Evolutionary conservation across 805 yeast genomes (phyloP).

Genomic region (Cyberlindnera lachancei): DNA sequence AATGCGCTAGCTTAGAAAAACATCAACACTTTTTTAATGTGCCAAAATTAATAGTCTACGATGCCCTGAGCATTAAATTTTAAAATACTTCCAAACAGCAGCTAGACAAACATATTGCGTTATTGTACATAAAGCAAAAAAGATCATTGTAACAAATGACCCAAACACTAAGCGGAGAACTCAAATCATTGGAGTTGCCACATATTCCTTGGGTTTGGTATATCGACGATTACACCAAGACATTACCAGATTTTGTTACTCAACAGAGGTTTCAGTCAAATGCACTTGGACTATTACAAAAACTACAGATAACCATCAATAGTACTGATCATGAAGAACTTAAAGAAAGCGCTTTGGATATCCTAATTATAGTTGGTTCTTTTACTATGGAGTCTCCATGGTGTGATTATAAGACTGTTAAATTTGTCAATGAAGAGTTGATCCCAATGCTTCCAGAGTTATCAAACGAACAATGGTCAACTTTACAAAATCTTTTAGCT

Average conservation of each 20-base stretch:
- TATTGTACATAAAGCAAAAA: too few species aligned
- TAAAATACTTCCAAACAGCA: too few species aligned
- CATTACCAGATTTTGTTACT: constrained; percentile 4
- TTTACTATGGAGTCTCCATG: constrained; percentile 14
- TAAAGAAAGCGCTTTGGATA: not conserved
- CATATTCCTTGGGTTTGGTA: constrained; percentile 15
- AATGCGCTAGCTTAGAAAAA: too few species aligned
- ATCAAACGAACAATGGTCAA: not conserved
- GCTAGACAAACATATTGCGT: too few species aligned
- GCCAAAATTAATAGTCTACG: too few species aligned
- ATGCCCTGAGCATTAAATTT: too few species aligned
- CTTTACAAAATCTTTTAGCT: constrained; percentile 1
- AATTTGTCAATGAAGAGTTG: constrained; percentile 1
- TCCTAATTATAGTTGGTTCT: not conserved
- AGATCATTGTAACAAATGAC: too few species aligned
- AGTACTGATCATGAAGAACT: not conserved
- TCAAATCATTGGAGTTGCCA: constrained; percentile 4
- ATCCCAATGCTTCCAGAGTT: not conserved
- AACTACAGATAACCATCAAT: not conserved
- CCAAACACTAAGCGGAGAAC: too few species aligned
- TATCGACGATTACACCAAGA: constrained; percentile 11
- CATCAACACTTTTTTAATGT: too few species aligned
- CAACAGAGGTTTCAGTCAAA: constrained; percentile 10
- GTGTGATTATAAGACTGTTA: constrained; percentile 9
- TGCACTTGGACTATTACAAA: not conserved